A percentile compares a stretch with the other conserved stretches of the same genome.
Conservation (phyloP, 192 early-diverging fungal species). For the Backusella liffmaniae region DNA sequence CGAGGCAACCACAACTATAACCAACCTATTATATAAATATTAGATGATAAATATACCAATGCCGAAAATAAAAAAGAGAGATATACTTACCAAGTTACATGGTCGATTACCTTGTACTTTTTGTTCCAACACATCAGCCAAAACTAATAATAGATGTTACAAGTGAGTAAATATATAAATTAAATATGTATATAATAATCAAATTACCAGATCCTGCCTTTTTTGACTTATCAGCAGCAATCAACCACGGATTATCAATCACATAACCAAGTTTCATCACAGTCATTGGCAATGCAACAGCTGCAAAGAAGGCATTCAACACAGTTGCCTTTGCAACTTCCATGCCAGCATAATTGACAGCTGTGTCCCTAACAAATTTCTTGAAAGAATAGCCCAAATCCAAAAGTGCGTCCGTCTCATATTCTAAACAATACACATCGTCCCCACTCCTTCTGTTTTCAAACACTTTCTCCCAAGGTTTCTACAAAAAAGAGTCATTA, state of each 20-base stretch:
- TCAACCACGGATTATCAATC: constrained; percentile 61
- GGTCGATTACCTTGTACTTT: constrained; percentile 58
- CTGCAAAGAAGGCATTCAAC: constrained; percentile 48
- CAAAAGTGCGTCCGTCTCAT: constrained; percentile 45
- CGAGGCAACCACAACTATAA: constrained; percentile 54
- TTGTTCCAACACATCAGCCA: constrained; percentile 54
- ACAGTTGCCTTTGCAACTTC: constrained; percentile 51
- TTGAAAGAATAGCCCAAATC: constrained; percentile 49
- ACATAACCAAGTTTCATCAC: constrained; percentile 54
- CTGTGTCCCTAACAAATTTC: constrained; percentile 48
- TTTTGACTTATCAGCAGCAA: constrained; percentile 50
- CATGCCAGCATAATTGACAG: constrained; percentile 45
- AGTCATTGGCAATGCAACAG: constrained; percentile 48
- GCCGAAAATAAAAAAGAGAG: neutral
- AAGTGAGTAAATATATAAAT: neutral
- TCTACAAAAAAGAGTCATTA: constrained; percentile 10
- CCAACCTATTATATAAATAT: constrained; percentile 34
- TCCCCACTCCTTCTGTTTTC: constrained; percentile 21
- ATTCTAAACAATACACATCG: constrained; percentile 52
- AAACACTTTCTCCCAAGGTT: constrained; percentile 47
- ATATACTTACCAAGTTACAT: constrained; percentile 40
- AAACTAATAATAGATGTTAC: constrained; percentile 19
- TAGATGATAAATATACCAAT: neutral
- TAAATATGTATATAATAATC: neutral
- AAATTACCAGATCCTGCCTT: constrained; percentile 50